Base-by-base conservation (phyloP, 2,329 filamentous ascomycete species). In the Ascochyta pisi region DNA sequence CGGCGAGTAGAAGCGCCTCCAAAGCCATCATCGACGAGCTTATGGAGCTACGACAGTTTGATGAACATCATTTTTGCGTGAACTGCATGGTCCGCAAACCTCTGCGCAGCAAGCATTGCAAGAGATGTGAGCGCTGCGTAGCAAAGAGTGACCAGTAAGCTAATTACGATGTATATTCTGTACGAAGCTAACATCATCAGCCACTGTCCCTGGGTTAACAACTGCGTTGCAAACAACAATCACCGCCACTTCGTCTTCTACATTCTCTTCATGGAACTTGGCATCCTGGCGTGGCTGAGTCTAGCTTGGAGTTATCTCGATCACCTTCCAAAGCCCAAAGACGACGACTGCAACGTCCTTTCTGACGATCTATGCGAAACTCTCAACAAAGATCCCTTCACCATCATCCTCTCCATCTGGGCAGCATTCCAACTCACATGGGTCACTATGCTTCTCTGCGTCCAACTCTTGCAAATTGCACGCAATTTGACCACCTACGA, bases 131-230 rank as follows among this genome's bases (percentile, higher is more conserved):
- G 68, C 89, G 94, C 62, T 99, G 95, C 74, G 91, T 99, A 50
- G 92, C 94, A 50, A 96, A 96, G 76, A 92, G 96, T 78, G 95
- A 99, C 73, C 95, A 99, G 92, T 96, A 78, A 83, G 91, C 83
- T 6, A 13, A 10, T 16, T 5, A 10, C 16, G 3, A 15, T 3
- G 10, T 33, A 6, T 33, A 3, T 22, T 1, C 12, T n/a, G 40
- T 37, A 38, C 38, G 7, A 34, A 41, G 43, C 70, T 73, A 60
- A 72, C 44, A 3, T 12, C 40, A n/a, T 29, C 63, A 96, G 92
- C 71, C 95, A 99, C 73, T 99, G 95, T 70, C 95, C 95, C 0
- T 99, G 95, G 95, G 91, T 98, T 23, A 90, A 96, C 78, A 98
- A 97, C 76, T 99, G 95, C 69, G 86, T 99, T 38, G 95, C 91